Evolutionary conservation across 2,329 filamentous ascomycete genomes (phyloP).

Genomic region (Aspergillus tanneri): DNA sequence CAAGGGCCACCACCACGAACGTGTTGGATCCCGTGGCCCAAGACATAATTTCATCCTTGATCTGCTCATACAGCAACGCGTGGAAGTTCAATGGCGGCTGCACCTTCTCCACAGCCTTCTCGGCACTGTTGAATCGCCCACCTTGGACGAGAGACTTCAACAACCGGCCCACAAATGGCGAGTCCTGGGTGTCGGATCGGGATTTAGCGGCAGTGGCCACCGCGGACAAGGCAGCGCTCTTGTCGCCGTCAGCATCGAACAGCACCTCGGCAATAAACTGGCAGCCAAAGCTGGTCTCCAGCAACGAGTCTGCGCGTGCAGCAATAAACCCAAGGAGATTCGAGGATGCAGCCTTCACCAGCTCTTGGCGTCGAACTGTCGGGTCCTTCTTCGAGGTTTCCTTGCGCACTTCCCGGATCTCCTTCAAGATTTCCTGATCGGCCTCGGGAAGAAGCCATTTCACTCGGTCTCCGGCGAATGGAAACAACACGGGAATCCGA

Average conservation of each 20-base stretch:
- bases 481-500: conserved; percentile 71
- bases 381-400: conserved; percentile 92
- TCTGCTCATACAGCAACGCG: conserved; percentile 74
- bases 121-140: conserved; percentile 75
- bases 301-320: conserved; percentile 65
- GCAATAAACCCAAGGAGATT: conserved; percentile 72
- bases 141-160: conserved; percentile 88
- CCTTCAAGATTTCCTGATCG: conserved; percentile 69
- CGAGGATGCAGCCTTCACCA: conserved; percentile 71
- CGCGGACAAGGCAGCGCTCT: conserved; percentile 69
- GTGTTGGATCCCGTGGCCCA: conserved; percentile 88
- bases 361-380: conserved; percentile 69
- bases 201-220: conserved; percentile 52
- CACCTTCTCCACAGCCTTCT: conserved; percentile 67
- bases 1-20: conserved; percentile 78
- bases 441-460: conserved; percentile 64
- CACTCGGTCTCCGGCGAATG: conserved; percentile 64
- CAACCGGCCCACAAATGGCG: conserved; percentile 72
- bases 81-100: conserved; percentile 80
- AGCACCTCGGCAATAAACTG: conserved; percentile 83
- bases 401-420: conserved; percentile 75
- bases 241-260: conserved; percentile 72
- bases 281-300: conserved; percentile 76
- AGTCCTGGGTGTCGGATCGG: conserved; percentile 55
- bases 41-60: conserved; percentile 69